Conservation (phyloP, 306 rosid species). For the Ochetophila trinervis region DNA sequence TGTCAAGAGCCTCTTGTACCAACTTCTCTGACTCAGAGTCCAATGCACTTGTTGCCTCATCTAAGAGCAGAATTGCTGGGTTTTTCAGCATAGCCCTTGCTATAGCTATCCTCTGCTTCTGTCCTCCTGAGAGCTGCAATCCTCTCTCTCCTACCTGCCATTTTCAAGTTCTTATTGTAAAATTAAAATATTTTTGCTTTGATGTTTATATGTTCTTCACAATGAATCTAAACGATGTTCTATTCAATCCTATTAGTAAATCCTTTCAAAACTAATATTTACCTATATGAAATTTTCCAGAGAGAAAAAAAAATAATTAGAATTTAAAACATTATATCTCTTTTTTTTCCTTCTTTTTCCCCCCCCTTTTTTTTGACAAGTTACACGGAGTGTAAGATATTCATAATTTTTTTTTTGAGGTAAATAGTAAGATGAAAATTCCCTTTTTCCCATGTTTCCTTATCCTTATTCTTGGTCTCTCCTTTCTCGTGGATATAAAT, state of each 20-base stretch:
- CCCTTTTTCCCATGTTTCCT: not conserved
- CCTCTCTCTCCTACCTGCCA: conserved; percentile 99
- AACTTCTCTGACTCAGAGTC: conserved; percentile 97
- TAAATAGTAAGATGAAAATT: not conserved
- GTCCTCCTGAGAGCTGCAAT: conserved; percentile 95
- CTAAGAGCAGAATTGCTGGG: conserved; percentile 91
- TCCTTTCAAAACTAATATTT: not conserved
- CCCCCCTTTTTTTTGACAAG: not conserved
- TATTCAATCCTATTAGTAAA: not conserved
- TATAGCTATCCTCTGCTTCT: conserved; percentile 96
- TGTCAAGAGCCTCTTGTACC: conserved; percentile 97
- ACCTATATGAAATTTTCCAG: not conserved
- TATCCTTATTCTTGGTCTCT: not conserved
- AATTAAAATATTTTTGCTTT: not conserved
- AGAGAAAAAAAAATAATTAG: not conserved
- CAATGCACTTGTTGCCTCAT: conserved; percentile 98
- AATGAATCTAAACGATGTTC: not conserved
- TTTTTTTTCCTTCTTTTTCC: not conserved
- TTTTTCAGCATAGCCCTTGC: conserved; percentile 99
- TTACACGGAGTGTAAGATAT: not conserved
- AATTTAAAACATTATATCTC: not conserved
- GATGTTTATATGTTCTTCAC: not conserved
- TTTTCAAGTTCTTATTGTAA: conserved; percentile 21
- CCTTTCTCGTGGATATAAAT: conserved; percentile 7
- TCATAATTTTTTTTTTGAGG: not conserved